These are phyloP conservation scores for Sphaerosporella brunnea DNA, from an alignment of 495 filamentous ascomycete genomes.

Conservation along the genomic window DNA sequence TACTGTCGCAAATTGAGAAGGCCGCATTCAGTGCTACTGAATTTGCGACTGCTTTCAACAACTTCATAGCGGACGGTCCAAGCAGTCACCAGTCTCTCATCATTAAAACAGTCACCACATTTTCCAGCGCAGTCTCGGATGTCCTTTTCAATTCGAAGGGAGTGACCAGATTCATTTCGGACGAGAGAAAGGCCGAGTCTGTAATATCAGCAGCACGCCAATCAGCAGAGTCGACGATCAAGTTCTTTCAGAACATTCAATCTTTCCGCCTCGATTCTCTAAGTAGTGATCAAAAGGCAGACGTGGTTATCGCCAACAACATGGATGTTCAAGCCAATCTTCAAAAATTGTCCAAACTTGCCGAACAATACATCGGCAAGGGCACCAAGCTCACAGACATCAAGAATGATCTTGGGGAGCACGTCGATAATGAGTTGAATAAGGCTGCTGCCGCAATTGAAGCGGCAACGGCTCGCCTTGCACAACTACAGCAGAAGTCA, in stretches of 20 bases:
- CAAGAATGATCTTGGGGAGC: slow-evolving; percentile 69
- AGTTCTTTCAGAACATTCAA: slow-evolving; percentile 86
- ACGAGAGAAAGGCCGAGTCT: slow-evolving; percentile 81
- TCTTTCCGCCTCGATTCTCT: slow-evolving; percentile 85
- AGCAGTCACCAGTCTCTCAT: slow-evolving; percentile 81
- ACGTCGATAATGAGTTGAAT: slow-evolving; percentile 78
- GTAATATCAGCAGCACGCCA: slow-evolving; percentile 63
- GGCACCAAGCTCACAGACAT: slow-evolving; percentile 54
- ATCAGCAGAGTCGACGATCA: slow-evolving; percentile 73
- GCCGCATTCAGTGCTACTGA: slow-evolving; percentile 86
- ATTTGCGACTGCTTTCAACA: slow-evolving; percentile 94
- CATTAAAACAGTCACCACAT: slow-evolving; percentile 80
- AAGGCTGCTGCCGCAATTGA: slow-evolving; percentile 94
- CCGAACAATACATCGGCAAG: slow-evolving; percentile 72
- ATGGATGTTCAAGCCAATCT: slow-evolving; percentile 82
- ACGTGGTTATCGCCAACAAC: slow-evolving; percentile 91
- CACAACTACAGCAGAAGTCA: slow-evolving; percentile 82
- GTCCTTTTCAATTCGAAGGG: slow-evolving; percentile 94
- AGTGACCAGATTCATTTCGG: slow-evolving; percentile 78
- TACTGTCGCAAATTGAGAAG: slow-evolving; percentile 92
- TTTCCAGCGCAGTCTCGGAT: slow-evolving; percentile 77
- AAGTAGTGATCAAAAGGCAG: slow-evolving; percentile 72
- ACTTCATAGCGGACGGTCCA: slow-evolving; percentile 90
- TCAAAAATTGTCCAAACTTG: slow-evolving; percentile 77
- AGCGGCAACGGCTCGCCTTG: slow-evolving; percentile 70